Base-by-base conservation (phyloP, 2,329 filamentous ascomycete genomes). In the Ceratocystis variospora region DNA sequence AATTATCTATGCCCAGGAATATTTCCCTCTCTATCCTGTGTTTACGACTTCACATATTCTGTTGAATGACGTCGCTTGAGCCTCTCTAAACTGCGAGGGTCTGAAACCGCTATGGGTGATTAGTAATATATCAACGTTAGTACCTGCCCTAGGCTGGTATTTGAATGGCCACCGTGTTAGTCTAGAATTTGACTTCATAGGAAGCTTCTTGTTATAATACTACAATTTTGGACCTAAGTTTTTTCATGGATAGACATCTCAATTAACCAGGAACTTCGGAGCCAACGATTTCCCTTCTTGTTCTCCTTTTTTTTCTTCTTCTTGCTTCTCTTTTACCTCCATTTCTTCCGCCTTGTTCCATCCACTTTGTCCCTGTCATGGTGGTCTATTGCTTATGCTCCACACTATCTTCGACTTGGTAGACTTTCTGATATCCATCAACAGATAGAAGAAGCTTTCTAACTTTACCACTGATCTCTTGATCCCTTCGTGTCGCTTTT, bases 131-230 rank as follows among this genome's bases (percentile, higher is more conserved):
- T 7, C 0, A 41, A 15, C 10, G 15, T 59, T 22, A 5, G 28
- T 31, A 59, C 55, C 28, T 59, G 55, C 55, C 12, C 55, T n/a
- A 59, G 15, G 5, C 7, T 33, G 19, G 22, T 15, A 37, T 41
- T 6, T 59, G 28, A 59, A 59, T 59, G 55, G 55, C 55, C 55
- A 59, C 55, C 55, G 28, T 59, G 28, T 59, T 59, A 33, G 53
- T 59, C 28, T 53, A 22, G 22, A 28, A 22, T 22, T 25, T 53
- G 8, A 28, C 48, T 53, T 53, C 10, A 53, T 17, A 17, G 3
- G 25, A 25, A 53, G 25, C 8, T 25, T 25, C 48, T 25, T 53
- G 48, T 28, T 53, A 22, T 6, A 10, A 28, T 53, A 8, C 4
- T 15, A n/a, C 25, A 19, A 53, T 28, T 12, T 17, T 53, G 48